Conservation (phyloP, 352 stramenopile genomes). For the Globisporangium echinulatum region DNA sequence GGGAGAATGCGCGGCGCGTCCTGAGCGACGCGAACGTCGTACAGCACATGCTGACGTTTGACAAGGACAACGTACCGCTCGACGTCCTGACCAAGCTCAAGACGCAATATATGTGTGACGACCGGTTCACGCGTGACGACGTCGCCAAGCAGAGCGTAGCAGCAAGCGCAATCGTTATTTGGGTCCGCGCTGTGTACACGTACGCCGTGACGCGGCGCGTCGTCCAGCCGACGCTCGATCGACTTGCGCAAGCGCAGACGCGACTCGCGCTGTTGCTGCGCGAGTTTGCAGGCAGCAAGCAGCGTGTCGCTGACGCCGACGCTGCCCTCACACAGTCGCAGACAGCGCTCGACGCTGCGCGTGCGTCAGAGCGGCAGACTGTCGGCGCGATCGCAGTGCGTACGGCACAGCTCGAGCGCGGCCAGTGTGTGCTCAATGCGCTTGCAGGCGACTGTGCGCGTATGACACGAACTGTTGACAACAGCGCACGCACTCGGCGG, state of each 20-base stretch:
- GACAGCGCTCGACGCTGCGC: slow-evolving; percentile 17
- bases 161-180: slow-evolving; percentile 71
- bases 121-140: slow-evolving; percentile 52
- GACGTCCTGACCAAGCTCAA: slow-evolving; percentile 34
- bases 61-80: slow-evolving; percentile 60
- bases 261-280: slow-evolving; percentile 48
- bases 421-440: slow-evolving; percentile 24
- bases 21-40: slow-evolving; percentile 67
- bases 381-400: slow-evolving; percentile 33
- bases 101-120: slow-evolving; percentile 40
- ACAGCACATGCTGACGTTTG: slow-evolving; percentile 56
- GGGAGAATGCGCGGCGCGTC: slow-evolving; percentile 62
- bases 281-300: slow-evolving; percentile 62
- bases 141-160: slow-evolving; percentile 75
- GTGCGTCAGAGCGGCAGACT: slow-evolving; percentile 22
- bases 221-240: slow-evolving; percentile 62
- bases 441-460: slow-evolving; percentile 28
- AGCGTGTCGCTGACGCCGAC: slow-evolving; percentile 47
- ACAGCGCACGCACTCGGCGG: slow-evolving; percentile 12
- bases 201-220: slow-evolving; percentile 41
- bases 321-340: slow-evolving; percentile 18
- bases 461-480: slow-evolving; percentile 11
- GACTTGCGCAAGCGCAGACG: slow-evolving; percentile 48
- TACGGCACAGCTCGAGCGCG: slow-evolving; percentile 20
- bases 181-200: slow-evolving; percentile 62